Base-by-base conservation (phyloP, 129 eudicot genomes). In the Flaveria sonorensis region DNA sequence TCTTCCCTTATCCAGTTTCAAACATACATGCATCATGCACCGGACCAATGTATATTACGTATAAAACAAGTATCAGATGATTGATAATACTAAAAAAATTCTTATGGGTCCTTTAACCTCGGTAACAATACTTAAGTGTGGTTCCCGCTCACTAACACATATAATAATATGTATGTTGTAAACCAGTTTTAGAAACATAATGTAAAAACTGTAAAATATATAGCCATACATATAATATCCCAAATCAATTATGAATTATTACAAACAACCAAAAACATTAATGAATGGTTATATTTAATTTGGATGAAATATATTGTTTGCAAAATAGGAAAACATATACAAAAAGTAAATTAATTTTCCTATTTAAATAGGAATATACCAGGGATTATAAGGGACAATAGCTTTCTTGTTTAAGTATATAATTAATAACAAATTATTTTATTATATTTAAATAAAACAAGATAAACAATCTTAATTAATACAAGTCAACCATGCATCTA, bases 401-500 rank as follows among this genome's bases (percentile, higher is more conserved):
- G 46, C 45, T 64, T 64, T 32, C 14, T 16, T 7, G 21, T 51
- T 51, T 36, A 24, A n/a, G 36, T 52, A 15, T 21, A 16, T 30
- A 11, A 28, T 18, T 71, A n/a, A 52, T 14, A 36, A 71, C 24
- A 11, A 16, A 9, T 30, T 24, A 62, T 0, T 18, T 30, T 24
- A 62, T 0, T 18, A 67, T 39, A 67, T 40, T 39, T 10, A 42
- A 42, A 19, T 42, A n/a, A 6, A 66, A 66, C 18, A 20, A 9
- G 16, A 3, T 43, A 12, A 68, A 69, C n/a, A 69, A 15, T 8
- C 11, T 65, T 30, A 20, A 21, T 21, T 7, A 70, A 14, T 18
- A 18, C 0, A 56, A 56, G 79, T 74, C 79, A 56, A 72, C 77
- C 47, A 74, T 53, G 36, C 46, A 48, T 64, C 64, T 64, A 20